Evolutionary conservation across 2,329 filamentous ascomycete genomes (phyloP).

Genomic region (Aspergillus latus): DNA sequence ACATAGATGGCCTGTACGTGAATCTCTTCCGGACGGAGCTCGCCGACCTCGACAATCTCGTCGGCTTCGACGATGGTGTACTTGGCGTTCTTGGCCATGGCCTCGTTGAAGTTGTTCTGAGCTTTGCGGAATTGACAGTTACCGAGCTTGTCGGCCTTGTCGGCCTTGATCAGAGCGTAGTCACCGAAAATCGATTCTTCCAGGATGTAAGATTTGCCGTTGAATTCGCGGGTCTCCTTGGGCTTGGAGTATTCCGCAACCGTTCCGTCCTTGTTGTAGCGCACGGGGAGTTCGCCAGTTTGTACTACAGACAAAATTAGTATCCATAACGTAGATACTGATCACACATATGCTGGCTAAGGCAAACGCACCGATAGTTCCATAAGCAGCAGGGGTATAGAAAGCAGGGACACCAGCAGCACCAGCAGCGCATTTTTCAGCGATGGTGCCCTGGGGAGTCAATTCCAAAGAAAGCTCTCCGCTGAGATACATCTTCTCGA

Average conservation of each 20-base stretch:
- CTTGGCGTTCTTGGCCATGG: constrained; percentile 79
- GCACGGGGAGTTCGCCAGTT: constrained; percentile 60
- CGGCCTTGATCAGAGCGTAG: constrained; percentile 73
- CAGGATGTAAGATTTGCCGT: constrained; percentile 71
- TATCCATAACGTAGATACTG: constrained; percentile 21
- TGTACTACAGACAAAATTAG: constrained; percentile 40
- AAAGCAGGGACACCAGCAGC: constrained; percentile 87
- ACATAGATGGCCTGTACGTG: constrained; percentile 84
- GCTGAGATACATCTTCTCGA: constrained; percentile 82
- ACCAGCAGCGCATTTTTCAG: constrained; percentile 79
- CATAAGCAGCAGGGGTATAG: constrained; percentile 76
- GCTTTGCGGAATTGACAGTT: constrained; percentile 78
- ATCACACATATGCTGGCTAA: constrained; percentile 31
- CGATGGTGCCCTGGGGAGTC: constrained; percentile 84
- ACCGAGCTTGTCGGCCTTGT: constrained; percentile 73
- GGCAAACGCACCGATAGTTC: constrained; percentile 59
- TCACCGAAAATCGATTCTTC: constrained; percentile 75
- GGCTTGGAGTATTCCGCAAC: constrained; percentile 68
- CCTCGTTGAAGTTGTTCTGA: constrained; percentile 70
- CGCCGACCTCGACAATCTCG: constrained; percentile 73
- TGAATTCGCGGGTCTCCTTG: constrained; percentile 71
- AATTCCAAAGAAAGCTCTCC: constrained; percentile 84
- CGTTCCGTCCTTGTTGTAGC: constrained; percentile 78
- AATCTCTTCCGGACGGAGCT: constrained; percentile 70
- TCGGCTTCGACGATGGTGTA: constrained; percentile 83